Percentiles rank a stretch among this genome's conserved stretches.
phyloP scores from a whole-genome alignment of 2,329 filamentous ascomycete species.

The Colletotrichum melonis region DNA sequence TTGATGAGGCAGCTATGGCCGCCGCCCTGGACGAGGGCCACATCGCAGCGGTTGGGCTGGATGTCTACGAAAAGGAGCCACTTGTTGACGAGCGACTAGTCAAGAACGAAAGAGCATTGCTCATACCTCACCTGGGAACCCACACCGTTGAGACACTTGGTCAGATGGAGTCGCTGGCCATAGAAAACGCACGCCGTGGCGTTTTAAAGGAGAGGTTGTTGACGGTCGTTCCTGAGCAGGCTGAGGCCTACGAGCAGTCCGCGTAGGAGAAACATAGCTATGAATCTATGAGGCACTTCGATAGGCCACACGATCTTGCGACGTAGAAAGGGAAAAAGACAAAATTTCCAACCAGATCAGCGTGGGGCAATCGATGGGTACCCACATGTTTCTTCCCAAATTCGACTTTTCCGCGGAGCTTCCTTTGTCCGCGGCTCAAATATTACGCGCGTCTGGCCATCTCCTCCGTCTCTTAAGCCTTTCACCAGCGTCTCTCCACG shows the following conservation, averaged over 20 bases:
- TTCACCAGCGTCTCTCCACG: background rate
- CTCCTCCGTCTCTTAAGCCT: too few relatives aligned
- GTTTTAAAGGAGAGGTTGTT: conserved; percentile 34
- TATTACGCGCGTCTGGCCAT: background rate
- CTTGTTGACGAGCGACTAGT: conserved; percentile 70
- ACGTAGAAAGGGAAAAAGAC: background rate
- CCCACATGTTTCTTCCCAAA: background rate
- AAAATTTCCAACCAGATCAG: background rate
- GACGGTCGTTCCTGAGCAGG: conserved; percentile 37
- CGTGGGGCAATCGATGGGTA: background rate
- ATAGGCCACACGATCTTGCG: background rate
- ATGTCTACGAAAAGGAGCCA: conserved; percentile 70
- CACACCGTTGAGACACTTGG: conserved; percentile 65
- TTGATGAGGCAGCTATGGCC: conserved; percentile 67
- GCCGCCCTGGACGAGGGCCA: conserved; percentile 64
- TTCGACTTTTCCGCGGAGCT: background rate
- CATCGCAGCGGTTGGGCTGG: conserved; percentile 64
- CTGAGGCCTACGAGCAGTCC: background rate
- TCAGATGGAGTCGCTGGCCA: conserved; percentile 44
- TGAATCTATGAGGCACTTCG: rapidly evolving
- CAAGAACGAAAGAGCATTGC: conserved; percentile 67
- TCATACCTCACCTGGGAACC: conserved; percentile 77
- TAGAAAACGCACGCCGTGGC: conserved; percentile 42
- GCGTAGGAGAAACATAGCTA: background rate
- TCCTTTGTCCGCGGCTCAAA: conserved; percentile 22